Percentiles rank a stretch among this genome's conserved stretches.
phyloP scores from a whole-genome alignment of 83 land plant genomes.

The Picea engelmannii region DNA sequence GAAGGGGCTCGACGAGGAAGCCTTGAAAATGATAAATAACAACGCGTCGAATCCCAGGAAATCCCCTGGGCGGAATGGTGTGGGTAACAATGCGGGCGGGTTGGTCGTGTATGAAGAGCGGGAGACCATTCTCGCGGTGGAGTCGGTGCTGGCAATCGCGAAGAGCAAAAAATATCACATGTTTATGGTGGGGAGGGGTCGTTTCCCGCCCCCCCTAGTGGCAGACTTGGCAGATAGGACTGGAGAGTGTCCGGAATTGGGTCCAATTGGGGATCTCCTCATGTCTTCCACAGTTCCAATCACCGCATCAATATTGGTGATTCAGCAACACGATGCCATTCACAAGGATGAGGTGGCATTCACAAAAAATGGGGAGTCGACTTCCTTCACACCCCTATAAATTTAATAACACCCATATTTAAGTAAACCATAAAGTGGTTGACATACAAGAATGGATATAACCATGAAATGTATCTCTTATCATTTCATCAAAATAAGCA shows the following conservation, averaged over 20 bases:
- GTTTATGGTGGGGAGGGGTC: conserved; percentile 32
- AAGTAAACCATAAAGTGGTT: too few relatives aligned
- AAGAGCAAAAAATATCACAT: conserved; percentile 28
- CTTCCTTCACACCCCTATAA: too few relatives aligned
- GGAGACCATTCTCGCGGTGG: conserved; percentile 27
- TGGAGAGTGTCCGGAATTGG: conserved; percentile 57
- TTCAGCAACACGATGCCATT: conserved; percentile 50
- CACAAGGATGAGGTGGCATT: conserved; percentile 37
- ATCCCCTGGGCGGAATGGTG: too few relatives aligned
- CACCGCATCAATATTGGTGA: conserved; percentile 40
- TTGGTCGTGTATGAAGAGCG: conserved; percentile 22
- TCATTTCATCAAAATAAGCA: too few relatives aligned
- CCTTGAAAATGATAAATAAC: background rate
- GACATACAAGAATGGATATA: too few relatives aligned
- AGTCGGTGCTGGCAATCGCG: conserved; percentile 39
- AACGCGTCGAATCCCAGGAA: too few relatives aligned
- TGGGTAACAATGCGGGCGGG: conserved; percentile 5
- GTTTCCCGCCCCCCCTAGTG: conserved; percentile 21
- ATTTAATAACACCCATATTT: too few relatives aligned
- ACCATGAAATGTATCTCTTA: too few relatives aligned
- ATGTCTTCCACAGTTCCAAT: conserved; percentile 26
- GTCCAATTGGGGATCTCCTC: conserved; percentile 58
- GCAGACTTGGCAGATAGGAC: conserved; percentile 28
- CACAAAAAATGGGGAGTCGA: conserved; percentile 14
- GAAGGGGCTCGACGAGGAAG: conserved; percentile 15